Evolutionary conservation across 2,329 filamentous ascomycete species (phyloP).

Genomic region (Venturia pyrina): DNA sequence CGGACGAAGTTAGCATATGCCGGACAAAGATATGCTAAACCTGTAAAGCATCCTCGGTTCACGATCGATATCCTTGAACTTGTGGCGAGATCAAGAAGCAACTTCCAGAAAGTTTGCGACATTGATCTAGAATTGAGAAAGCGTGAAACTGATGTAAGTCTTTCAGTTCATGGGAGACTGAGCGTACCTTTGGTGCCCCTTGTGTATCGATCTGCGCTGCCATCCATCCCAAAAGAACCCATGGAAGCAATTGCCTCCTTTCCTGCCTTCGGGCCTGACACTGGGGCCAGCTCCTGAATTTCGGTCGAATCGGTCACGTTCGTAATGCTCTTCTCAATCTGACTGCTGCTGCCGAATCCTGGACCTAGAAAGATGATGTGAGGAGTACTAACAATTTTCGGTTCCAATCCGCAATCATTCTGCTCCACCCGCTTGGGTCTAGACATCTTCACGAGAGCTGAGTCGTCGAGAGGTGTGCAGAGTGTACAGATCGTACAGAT

Average conservation of each 20-base stretch:
- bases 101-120: background rate
- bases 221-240: background rate
- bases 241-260: background rate
- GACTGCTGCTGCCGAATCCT: background rate
- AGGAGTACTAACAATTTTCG: background rate
- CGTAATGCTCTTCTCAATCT: background rate
- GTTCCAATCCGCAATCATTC: background rate
- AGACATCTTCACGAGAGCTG: background rate
- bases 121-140: background rate
- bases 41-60: background rate
- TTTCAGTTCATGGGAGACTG: background rate
- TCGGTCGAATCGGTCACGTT: background rate
- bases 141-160: background rate
- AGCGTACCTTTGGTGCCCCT: background rate
- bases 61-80: background rate
- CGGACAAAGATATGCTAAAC: background rate
- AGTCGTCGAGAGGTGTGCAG: background rate
- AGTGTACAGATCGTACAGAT: background rate
- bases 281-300: background rate
- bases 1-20: background rate
- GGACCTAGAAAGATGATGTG: background rate
- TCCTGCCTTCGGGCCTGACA: background rate
- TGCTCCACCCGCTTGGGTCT: background rate
- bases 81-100: background rate
- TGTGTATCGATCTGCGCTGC: background rate